A percentile compares a stretch with the other conserved stretches of the same genome.
Evolutionary conservation across 139 green algal species (phyloP).

Genomic region (Gonium pectorale): DNA sequence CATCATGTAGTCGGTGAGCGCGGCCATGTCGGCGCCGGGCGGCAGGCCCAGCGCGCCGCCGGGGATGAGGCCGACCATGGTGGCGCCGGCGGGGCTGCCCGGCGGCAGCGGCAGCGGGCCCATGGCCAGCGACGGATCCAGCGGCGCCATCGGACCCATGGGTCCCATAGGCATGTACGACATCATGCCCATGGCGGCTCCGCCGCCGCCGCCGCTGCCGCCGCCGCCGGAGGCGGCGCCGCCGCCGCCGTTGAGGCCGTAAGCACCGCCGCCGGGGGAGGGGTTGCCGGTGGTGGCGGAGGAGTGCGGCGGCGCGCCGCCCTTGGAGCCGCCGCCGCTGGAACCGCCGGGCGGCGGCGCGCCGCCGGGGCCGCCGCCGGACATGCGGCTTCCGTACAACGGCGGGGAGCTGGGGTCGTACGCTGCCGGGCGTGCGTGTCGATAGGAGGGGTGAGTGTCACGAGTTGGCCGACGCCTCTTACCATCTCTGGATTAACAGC

Average conservation of each 20-base stretch:
- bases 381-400: conserved; percentile 10
- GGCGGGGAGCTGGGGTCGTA: background rate
- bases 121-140: conserved; percentile 19
- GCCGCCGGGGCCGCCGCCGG: conserved; percentile 3
- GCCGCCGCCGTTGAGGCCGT: conserved; percentile 1
- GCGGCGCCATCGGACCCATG: conserved; percentile 18
- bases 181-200: conserved; percentile 26
- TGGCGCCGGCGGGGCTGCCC: conserved; percentile 4
- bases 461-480: no score
- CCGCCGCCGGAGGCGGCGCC: background rate
- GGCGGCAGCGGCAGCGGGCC: conserved; percentile 33
- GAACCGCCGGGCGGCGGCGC: conserved; percentile 3
- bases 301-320: no score
- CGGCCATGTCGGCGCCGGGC: conserved; percentile 26
- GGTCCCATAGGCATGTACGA: conserved; percentile 18
- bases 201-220: background rate
- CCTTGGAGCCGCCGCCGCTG: background rate
- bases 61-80: background rate
- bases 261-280: background rate
- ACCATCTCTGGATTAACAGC: no score
- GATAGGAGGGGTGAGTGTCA: no score
- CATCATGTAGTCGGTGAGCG: conserved; percentile 29
- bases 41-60: conserved; percentile 9
- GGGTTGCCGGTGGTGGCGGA: background rate
- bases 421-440: no score